Conservation (phyloP, 2,329 filamentous ascomycete species). For the Cytospora mali region DNA sequence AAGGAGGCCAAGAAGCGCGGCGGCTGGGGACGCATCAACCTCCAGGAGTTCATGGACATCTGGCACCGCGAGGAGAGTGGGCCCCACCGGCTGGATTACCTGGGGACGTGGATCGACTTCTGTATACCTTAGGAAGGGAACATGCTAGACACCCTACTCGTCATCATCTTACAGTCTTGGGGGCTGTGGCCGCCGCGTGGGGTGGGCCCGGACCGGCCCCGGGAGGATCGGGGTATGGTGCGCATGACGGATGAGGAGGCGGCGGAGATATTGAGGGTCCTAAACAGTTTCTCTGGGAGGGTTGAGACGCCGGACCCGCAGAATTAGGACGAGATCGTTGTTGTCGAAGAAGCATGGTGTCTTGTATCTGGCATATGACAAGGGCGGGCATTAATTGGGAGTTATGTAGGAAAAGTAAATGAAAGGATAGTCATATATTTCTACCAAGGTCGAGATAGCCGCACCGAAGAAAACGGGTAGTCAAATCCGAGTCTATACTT, state of each 20-base stretch:
- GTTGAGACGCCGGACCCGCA: not conserved
- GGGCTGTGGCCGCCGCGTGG: not conserved
- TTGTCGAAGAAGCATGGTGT: not conserved
- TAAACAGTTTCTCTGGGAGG: not conserved
- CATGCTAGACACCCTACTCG: not conserved
- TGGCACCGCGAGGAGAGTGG: constrained; percentile 69
- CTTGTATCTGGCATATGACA: not conserved
- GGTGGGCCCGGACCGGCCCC: not conserved
- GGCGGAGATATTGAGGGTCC: constrained; percentile 2
- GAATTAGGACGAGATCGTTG: not conserved
- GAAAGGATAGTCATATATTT: not conserved
- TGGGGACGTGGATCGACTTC: constrained; percentile 90
- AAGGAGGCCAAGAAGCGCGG: constrained; percentile 69
- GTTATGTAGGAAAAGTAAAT: not conserved
- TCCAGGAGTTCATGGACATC: constrained; percentile 76
- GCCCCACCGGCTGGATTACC: constrained; percentile 71
- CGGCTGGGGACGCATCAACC: constrained; percentile 79
- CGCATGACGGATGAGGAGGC: not conserved
- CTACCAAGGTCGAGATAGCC: not conserved
- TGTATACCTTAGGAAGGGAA: constrained; percentile 58
- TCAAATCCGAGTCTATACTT: not conserved
- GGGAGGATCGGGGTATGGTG: not conserved
- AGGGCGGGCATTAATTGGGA: not conserved
- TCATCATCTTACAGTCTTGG: constrained; percentile 12
- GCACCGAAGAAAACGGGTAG: not conserved